phyloP scores from a whole-genome alignment of 768 basidiomycete genomes.

The Crucibulum laeve region DNA sequence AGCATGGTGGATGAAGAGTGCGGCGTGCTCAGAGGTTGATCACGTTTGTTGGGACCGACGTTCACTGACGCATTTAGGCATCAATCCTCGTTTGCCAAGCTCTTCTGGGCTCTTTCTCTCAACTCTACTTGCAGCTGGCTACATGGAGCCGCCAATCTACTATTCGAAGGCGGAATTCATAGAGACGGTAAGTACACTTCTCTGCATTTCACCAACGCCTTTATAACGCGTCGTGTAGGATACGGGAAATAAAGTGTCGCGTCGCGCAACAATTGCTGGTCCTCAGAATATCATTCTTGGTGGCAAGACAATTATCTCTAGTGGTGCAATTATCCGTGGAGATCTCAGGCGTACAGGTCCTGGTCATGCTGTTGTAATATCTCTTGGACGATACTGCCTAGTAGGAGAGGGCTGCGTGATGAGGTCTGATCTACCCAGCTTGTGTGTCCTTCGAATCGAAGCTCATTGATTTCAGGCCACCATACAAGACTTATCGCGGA shows the following conservation, averaged over 20 bases:
- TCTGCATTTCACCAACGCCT: background rate
- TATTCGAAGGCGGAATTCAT: slow-evolving; percentile 85
- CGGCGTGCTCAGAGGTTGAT: too few species aligned
- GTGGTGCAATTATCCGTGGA: slow-evolving; percentile 86
- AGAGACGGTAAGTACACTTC: slow-evolving; percentile 59
- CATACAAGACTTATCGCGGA: slow-evolving; percentile 86
- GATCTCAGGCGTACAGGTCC: slow-evolving; percentile 87
- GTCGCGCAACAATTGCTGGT: slow-evolving; percentile 86
- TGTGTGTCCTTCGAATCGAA: background rate
- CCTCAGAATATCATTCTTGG: slow-evolving; percentile 96
- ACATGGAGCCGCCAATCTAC: slow-evolving; percentile 71
- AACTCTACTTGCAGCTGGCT: too few species aligned
- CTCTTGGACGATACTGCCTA: slow-evolving; percentile 88
- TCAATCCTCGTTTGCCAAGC: too few species aligned
- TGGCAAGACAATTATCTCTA: slow-evolving; percentile 94
- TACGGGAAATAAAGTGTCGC: slow-evolving; percentile 94
- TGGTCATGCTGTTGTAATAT: slow-evolving; percentile 91
- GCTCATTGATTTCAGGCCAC: slow-evolving; percentile 47
- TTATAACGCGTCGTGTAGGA: slow-evolving; percentile 47
- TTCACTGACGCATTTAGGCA: too few species aligned
- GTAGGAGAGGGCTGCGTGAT: slow-evolving; percentile 89
- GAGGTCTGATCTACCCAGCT: slow-evolving; percentile 40
- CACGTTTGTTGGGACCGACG: too few species aligned
- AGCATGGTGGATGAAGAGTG: too few species aligned
- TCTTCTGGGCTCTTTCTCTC: too few species aligned